Evolutionary conservation across 371 early-diverging fungal species (phyloP).

Genomic region (Entomophthora muscae): DNA sequence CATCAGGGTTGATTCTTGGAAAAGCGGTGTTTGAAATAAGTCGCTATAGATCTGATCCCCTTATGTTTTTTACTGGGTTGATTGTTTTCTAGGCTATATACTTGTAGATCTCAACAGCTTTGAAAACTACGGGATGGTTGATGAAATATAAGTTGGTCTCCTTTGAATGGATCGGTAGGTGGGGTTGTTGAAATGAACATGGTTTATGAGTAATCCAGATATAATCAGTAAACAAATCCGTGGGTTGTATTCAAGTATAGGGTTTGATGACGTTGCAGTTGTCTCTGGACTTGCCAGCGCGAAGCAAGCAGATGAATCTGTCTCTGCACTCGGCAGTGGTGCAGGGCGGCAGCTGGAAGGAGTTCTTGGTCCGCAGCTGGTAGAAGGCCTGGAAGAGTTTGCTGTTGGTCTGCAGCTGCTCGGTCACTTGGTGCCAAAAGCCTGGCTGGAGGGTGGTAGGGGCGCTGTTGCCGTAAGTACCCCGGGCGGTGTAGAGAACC

Average conservation of each 20-base stretch:
- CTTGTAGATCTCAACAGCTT: too few species aligned
- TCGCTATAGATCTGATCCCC: too few species aligned
- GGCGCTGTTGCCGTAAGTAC: background rate
- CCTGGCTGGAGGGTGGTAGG: background rate
- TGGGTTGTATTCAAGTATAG: background rate
- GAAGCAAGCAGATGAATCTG: background rate
- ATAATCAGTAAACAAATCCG: background rate
- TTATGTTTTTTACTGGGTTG: too few species aligned
- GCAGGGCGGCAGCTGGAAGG: background rate
- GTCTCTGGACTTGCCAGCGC: slow-evolving; percentile 3
- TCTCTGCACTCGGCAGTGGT: background rate
- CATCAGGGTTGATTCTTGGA: too few species aligned
- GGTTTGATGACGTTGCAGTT: background rate
- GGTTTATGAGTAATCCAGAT: too few species aligned
- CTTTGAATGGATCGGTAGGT: too few species aligned
- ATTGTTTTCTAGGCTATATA: too few species aligned
- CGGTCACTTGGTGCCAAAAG: slow-evolving; percentile 4
- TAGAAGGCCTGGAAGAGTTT: background rate
- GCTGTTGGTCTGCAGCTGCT: background rate
- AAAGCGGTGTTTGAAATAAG: too few species aligned
- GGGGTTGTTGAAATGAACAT: too few species aligned
- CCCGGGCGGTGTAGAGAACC: background rate
- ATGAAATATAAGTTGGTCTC: too few species aligned
- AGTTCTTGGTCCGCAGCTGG: background rate
- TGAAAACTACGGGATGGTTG: too few species aligned